Base-by-base conservation (phyloP, 2,329 filamentous ascomycete genomes). In the Colletotrichum scovillei region DNA sequence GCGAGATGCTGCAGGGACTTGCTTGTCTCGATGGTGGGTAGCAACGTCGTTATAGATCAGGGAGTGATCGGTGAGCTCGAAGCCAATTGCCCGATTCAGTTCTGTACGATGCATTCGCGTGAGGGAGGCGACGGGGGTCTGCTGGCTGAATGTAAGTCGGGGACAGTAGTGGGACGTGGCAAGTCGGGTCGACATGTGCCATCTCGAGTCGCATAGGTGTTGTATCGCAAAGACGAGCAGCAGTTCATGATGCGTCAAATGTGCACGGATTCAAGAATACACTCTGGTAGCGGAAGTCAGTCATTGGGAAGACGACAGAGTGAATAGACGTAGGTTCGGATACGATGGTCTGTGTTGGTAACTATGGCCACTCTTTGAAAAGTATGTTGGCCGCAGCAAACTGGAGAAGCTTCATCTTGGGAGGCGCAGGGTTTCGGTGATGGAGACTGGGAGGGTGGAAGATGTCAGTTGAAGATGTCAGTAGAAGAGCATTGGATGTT, bases 361-460 rank as follows among this genome's bases (percentile, higher is more conserved):
- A 49, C 3, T 30, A 30, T 58, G 60, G 19, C 57, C n/a, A n/a
- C 26, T 16, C 5, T 49, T 49, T 4, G 42, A 11, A 7, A 26
- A 11, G 16, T 24, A 12, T 4, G 11, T 19, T 26, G 12, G 19
- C 22, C 35, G 12, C 22, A 24, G 19, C 24, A 24, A n/a, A 30
- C 24, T 12, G 4, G 19, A 42, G 8, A 14, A 38, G 64, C 49
- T 38, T 67, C 28, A 49, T 53, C 19, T 32, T 46, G 42, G 4
- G 59, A 60, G 69, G 59, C 69, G 66, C 69, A 72, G 69, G 59
- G 70, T 70, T 73, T 70, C 70, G 70, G 19, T 32, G 26, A 38
- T 32, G 19, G 38, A 38, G 42, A 55, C 46, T 24, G 16, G 16
- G 22, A 42, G 16, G 14, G 30, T 55, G 11, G 32, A 35, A 35